phyloP scores from a whole-genome alignment of 176 grass and related monocot species.

The Juncus inflexus region DNA sequence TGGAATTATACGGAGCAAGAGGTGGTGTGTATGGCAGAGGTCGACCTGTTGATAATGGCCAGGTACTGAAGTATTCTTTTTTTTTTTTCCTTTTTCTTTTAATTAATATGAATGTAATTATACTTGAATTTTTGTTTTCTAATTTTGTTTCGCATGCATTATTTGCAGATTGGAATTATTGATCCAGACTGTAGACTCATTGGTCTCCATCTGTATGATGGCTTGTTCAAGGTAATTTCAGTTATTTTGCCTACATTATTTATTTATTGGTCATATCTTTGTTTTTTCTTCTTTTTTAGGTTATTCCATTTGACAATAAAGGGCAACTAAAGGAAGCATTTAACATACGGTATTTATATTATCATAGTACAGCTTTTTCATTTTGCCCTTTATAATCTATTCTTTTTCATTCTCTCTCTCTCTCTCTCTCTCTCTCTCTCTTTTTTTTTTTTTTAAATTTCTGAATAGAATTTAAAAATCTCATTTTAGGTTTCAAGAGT shows the following conservation, averaged over 20 bases:
- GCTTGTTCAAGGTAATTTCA: constrained; percentile 81
- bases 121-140: too few relatives aligned
- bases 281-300: constrained; percentile 44
- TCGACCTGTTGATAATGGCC: too few relatives aligned
- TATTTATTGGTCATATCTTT: neutral
- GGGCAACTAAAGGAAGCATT: constrained; percentile 99
- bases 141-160: neutral
- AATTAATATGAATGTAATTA: constrained; percentile 16
- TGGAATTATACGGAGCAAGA: too few relatives aligned
- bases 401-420: too few relatives aligned
- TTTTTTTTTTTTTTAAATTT: too few relatives aligned
- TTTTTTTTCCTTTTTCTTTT: neutral
- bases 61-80: constrained; percentile 36
- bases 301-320: constrained; percentile 99
- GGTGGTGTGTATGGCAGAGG: too few relatives aligned
- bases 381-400: too few relatives aligned
- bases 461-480: constrained; percentile 20
- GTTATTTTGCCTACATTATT: constrained; percentile 15
- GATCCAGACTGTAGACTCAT: constrained; percentile 94
- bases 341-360: constrained; percentile 86
- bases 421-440: too few relatives aligned
- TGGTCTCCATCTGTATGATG: constrained; percentile 90
- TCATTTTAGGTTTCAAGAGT: constrained; percentile 79
- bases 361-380: too few relatives aligned
- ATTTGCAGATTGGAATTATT: constrained; percentile 82